phyloP scores from a whole-genome alignment of 495 filamentous ascomycete genomes.

The Penicillium pulvis region DNA sequence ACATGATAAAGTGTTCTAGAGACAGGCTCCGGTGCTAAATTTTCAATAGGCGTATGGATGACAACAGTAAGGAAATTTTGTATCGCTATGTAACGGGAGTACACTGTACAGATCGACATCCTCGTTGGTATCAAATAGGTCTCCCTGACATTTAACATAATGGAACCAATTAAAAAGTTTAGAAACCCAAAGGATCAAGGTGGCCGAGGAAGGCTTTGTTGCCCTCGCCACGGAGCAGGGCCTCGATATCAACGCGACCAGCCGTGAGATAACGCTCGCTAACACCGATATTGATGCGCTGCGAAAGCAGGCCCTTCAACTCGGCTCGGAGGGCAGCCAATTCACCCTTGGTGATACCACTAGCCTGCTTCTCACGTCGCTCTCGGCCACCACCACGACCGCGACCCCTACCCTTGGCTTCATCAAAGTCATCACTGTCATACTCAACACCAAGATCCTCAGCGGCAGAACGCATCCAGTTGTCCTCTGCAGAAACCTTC shows the following conservation, averaged over 20 bases:
- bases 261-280: slow-evolving; percentile 86
- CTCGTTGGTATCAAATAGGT: not conserved
- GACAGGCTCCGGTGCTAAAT: not conserved
- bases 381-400: slow-evolving; percentile 70
- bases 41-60: not conserved
- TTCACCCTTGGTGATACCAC: slow-evolving; percentile 68
- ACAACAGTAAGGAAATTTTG: not conserved
- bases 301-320: slow-evolving; percentile 58
- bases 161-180: not conserved
- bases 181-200: slow-evolving; percentile 33
- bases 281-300: slow-evolving; percentile 86
- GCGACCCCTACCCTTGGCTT: slow-evolving; percentile 62
- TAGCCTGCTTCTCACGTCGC: slow-evolving; percentile 71
- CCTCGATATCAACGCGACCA: slow-evolving; percentile 79
- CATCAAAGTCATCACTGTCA: slow-evolving; percentile 81
- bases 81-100: not conserved
- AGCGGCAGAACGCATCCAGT: slow-evolving; percentile 80
- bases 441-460: slow-evolving; percentile 95
- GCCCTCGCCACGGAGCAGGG: slow-evolving; percentile 65
- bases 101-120: not conserved
- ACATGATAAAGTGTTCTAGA: not conserved
- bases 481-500: slow-evolving; percentile 77
- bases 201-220: slow-evolving; percentile 63
- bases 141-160: not conserved
- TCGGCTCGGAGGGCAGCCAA: slow-evolving; percentile 52